phyloP scores from a whole-genome alignment of 768 basidiomycete species.

The Hortiboletus campestris region DNA sequence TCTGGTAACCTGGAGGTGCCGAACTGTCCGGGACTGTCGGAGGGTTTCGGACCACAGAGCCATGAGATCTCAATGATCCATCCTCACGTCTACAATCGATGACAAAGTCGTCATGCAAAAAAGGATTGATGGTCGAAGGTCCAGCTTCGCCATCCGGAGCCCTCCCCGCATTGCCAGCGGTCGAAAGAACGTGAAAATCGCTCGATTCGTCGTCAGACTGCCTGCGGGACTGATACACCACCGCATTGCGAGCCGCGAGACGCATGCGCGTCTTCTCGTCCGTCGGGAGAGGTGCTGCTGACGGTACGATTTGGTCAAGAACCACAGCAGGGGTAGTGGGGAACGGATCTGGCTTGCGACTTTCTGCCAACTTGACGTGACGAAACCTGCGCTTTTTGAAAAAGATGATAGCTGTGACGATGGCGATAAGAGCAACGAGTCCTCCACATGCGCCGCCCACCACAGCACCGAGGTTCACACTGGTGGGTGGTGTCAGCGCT shows the following conservation, averaged over 20 bases:
- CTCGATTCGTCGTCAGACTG: not conserved
- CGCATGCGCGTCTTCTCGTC: conserved; percentile 4
- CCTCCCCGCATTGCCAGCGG: not conserved
- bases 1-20: conserved; percentile 1
- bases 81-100: not conserved
- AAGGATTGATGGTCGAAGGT: not conserved
- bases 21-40: not conserved
- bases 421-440: not conserved
- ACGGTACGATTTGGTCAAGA: not conserved
- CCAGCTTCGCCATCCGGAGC: not conserved
- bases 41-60: not conserved
- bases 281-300: not conserved
- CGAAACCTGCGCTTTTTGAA: conserved; percentile 5
- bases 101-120: not conserved
- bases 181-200: not conserved
- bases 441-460: conserved; percentile 9
- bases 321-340: not conserved
- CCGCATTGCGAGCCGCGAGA: not conserved
- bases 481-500: conserved; percentile 6
- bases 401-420: not conserved
- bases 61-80: not conserved
- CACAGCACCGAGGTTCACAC: conserved; percentile 2
- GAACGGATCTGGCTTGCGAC: conserved; percentile 5
- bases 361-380: not conserved
- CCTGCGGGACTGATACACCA: not conserved